Evolutionary conservation across 1,284 basidiomycete genomes (phyloP).

Genomic region (Xanthoconium separans): DNA sequence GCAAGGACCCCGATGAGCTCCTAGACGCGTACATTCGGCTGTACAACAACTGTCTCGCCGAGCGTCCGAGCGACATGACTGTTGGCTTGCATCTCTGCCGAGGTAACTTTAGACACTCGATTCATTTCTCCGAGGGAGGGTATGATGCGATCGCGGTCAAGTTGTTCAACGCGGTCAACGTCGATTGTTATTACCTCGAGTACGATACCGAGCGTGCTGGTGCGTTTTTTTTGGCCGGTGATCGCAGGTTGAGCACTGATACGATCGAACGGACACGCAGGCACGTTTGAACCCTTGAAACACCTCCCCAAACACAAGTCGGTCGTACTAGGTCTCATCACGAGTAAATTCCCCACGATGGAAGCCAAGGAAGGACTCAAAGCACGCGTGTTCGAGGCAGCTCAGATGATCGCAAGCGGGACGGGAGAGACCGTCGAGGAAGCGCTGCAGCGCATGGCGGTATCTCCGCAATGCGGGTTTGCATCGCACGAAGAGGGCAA

Average conservation of each 20-base stretch:
- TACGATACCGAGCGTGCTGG: constrained; percentile 57
- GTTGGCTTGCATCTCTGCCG: constrained; percentile 77
- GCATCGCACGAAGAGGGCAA: constrained; percentile 69
- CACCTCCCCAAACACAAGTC: constrained; percentile 66
- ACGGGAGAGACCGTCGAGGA: constrained; percentile 50
- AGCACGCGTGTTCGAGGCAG: constrained; percentile 63
- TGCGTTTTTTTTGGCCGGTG: no score
- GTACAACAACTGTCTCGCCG: constrained; percentile 65
- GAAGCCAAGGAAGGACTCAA: constrained; percentile 63
- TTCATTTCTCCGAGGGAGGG: constrained; percentile 71
- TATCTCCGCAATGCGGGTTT: constrained; percentile 78
- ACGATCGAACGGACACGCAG: constrained; percentile 1
- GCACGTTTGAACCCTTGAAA: constrained; percentile 60
- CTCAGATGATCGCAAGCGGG: constrained; percentile 54
- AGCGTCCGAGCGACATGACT: constrained; percentile 62
- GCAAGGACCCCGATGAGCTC: constrained; percentile 60
- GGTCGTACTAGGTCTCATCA: constrained; percentile 72
- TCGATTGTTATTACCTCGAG: constrained; percentile 78
- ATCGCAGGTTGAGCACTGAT: no score
- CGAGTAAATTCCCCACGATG: constrained; percentile 67
- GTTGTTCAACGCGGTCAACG: constrained; percentile 71
- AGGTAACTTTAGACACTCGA: constrained; percentile 70
- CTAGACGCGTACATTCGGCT: constrained; percentile 68
- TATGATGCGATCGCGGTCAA: constrained; percentile 74
- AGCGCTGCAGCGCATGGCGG: constrained; percentile 61